phyloP scores from a whole-genome alignment of 805 yeast species.

The Spencermartinsiella europaea region DNA sequence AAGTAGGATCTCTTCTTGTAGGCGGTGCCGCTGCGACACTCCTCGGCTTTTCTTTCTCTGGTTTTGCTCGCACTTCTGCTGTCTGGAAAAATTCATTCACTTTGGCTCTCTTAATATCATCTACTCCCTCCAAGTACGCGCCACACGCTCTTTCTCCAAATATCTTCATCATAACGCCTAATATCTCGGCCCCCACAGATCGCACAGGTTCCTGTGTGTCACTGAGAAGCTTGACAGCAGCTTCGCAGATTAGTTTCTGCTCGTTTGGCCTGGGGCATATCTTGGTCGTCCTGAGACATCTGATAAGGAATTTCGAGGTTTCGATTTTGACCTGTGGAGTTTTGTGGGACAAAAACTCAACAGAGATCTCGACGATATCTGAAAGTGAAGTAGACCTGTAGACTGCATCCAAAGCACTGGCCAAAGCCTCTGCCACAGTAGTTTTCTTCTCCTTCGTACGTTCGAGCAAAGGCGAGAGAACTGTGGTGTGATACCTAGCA shows the following conservation, averaged over 20 bases:
- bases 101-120: slow-evolving; percentile 67
- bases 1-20: slow-evolving; percentile 7
- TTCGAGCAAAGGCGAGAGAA: slow-evolving; percentile 64
- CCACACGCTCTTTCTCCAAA: slow-evolving; percentile 67
- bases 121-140: slow-evolving; percentile 60
- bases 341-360: slow-evolving; percentile 62
- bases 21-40: slow-evolving; percentile 25
- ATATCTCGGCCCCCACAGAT: slow-evolving; percentile 65
- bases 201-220: slow-evolving; percentile 87
- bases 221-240: slow-evolving; percentile 56
- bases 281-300: slow-evolving; percentile 52
- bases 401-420: slow-evolving; percentile 58
- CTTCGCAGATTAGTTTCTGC: slow-evolving; percentile 51
- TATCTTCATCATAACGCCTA: slow-evolving; percentile 81
- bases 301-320: slow-evolving; percentile 55
- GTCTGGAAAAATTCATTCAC: slow-evolving; percentile 53
- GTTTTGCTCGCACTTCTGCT: slow-evolving; percentile 50
- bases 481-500: slow-evolving; percentile 45
- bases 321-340: slow-evolving; percentile 80
- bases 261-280: slow-evolving; percentile 48
- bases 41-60: slow-evolving; percentile 31
- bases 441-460: slow-evolving; percentile 86
- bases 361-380: slow-evolving; percentile 55
- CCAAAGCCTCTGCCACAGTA: slow-evolving; percentile 67
- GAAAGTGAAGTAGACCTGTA: slow-evolving; percentile 46